Base-by-base conservation (phyloP, 2,329 filamentous ascomycete species). In the Arthrocladium fulminans region DNA sequence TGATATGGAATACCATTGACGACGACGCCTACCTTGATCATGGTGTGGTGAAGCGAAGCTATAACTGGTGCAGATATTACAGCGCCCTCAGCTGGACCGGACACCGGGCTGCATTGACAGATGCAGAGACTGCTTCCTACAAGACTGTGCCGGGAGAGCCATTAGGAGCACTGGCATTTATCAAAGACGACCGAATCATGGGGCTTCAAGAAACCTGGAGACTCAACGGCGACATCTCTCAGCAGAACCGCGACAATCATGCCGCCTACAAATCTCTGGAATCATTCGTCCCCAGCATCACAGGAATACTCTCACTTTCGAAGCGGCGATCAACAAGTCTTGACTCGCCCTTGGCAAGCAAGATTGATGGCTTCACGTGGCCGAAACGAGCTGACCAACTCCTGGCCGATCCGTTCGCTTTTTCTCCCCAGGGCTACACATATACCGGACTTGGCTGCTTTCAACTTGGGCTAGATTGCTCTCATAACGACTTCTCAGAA, bases 21-120 rank as follows among this genome's bases (percentile, higher is more conserved):
- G 61, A 73, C 46, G 52, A 63, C 27, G 63, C 63, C 3, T 32
- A 54, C 2, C 27, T 69, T 12, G 60, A 65, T 1, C 70, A 72
- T 54, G 67, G 70, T 0, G 64, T 72, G 7, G 54, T 70, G 13
- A 67, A 67, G 49, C 59, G 71, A 39, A 68, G 66, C 24, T 64
- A 67, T 39, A 63, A 67, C 24, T 74, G 71, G 71, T 71, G 67
- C 52, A 65, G 65, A 22, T 74, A 71, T 53, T 71, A 73, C 55
- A 72, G 65, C 50, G 65, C 63, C 3, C 59, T 73, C 4, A 61
- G 64, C 5, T 74, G 69, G 68, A 70, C 72, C 43, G 69, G 68
- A 3, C 51, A 63, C 1, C 50, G 61, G 38, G 54, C 60, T 22
- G 64, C 70, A 6, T 54, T 73, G 15, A 54, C 55, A 2, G 60